A percentile compares a stretch with the other conserved stretches of the same genome.
These are phyloP conservation scores for Pistacia vera DNA, from an alignment of 345 rosid genomes.

Conservation along the genomic window DNA sequence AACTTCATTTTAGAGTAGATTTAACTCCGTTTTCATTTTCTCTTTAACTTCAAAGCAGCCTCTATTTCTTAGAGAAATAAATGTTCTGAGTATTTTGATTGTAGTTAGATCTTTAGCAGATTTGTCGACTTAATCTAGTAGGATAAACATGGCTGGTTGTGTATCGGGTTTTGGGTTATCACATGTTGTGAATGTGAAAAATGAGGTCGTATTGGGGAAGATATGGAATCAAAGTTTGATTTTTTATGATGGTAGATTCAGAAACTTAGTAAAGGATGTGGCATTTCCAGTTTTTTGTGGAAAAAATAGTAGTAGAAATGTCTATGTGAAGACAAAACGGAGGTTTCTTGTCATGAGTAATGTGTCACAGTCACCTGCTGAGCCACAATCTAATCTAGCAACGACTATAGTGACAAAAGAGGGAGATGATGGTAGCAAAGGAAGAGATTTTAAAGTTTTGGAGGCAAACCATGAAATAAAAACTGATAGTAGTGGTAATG, in stretches of 20 bases:
- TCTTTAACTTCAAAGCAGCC: background rate
- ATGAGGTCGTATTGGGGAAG: constrained; percentile 28
- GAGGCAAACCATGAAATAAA: constrained; percentile 24
- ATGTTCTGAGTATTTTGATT: background rate
- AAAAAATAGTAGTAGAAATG: constrained; percentile 21
- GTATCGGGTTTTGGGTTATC: constrained; percentile 35
- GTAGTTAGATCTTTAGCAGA: constrained; percentile 8
- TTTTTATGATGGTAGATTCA: constrained; percentile 6
- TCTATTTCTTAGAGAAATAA: background rate
- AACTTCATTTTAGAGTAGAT: constrained; percentile 7
- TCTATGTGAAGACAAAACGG: constrained; percentile 31
- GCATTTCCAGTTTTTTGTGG: constrained; percentile 7
- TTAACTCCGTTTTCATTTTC: background rate
- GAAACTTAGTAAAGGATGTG: constrained; percentile 17
- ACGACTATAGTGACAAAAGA: constrained; percentile 17
- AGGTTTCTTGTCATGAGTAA: constrained; percentile 37
- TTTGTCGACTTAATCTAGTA: constrained; percentile 37
- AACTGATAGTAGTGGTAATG: constrained; percentile 30
- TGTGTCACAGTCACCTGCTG: constrained; percentile 41
- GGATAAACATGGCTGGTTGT: constrained; percentile 46
- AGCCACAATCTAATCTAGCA: constrained; percentile 31
- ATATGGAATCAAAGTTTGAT: constrained; percentile 28
- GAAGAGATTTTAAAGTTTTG: constrained; percentile 27
- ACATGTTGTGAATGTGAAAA: constrained; percentile 28
- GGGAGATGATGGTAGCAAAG: constrained; percentile 20